These are phyloP conservation scores for Termitomyces sp. DNA, from an alignment of 768 basidiomycete genomes.

Conservation along the genomic window DNA sequence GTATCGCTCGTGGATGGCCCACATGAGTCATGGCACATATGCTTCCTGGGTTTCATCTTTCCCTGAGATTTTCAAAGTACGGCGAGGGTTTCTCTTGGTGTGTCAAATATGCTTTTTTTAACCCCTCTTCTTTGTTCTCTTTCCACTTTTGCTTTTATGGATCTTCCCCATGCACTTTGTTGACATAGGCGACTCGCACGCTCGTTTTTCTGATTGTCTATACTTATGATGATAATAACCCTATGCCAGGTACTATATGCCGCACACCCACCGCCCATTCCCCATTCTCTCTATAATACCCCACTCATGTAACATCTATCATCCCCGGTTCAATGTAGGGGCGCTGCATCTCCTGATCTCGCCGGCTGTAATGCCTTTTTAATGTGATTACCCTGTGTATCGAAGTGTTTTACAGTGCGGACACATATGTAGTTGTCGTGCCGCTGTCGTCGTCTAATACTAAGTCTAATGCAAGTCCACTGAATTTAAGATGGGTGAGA, in stretches of 20 bases:
- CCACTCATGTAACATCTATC: neutral
- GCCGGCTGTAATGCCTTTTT: constrained; percentile 13
- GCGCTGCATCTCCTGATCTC: constrained; percentile 9
- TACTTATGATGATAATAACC: constrained; percentile 3
- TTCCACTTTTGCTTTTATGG: neutral
- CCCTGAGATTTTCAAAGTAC: neutral
- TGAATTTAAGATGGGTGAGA: neutral
- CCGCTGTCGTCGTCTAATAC: constrained; percentile 15
- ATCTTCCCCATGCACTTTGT: neutral
- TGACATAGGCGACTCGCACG: constrained; percentile 8
- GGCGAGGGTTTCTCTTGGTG: neutral
- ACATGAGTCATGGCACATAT: constrained; percentile 32
- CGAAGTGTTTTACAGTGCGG: constrained; percentile 25
- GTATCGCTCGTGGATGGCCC: constrained; percentile 75
- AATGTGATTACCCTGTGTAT: constrained; percentile 5
- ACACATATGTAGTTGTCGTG: constrained; percentile 10
- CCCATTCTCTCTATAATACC: neutral
- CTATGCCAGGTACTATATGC: constrained; percentile 1
- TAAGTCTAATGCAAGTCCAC: constrained; percentile 16
- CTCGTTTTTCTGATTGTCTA: constrained; percentile 4
- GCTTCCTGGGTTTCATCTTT: neutral
- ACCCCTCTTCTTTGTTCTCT: neutral
- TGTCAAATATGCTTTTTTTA: constrained; percentile 8
- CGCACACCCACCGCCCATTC: constrained; percentile 2
- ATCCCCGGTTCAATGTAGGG: neutral